Evolutionary conservation across 306 rosid genomes (phyloP), one percentile per base, ranked within the genome.

Genomic region (Begonia loranthoides): DNA sequence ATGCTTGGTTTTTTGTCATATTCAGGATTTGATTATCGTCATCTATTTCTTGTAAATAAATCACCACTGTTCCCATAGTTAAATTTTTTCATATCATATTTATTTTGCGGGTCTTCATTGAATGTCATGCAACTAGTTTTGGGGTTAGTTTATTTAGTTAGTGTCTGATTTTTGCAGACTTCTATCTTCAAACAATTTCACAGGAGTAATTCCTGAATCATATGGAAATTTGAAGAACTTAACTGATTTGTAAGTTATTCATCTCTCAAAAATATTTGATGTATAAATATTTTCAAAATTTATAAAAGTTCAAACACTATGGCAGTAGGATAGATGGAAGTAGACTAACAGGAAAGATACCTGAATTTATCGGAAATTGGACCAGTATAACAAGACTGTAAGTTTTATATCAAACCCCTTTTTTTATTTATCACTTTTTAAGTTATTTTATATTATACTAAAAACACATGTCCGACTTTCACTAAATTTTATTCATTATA

Each of bases 251-350:
- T 87, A 66, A 75, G 95, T 73, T 39, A 61, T 60, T 21, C 50
- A 54, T 41, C 5, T 28, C 36, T 28, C 28, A 5, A 10, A 41
- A 46, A 5, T 40, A 7, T 43, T 45, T 41, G 13, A 6, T 12
- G 3, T 50, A 9, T 9, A 41, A 0, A 19, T 15, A 19, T 10
- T 48, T 45, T 15, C 39, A 12, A 16, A 17, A 0, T 54, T 41
- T 41, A 47, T 24, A 10, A 68, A 70, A 28, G 36, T 45, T 46
- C 49, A 41, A 49, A 51, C 55, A 17, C 45, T 51, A 13, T 55
- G 13, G 72, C 77, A 82, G 96, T 69, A 64, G 80, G 70, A 75
- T 82, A 55, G 89, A 80, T 71, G 96, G 94, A 44, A 82, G 53
- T 69, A 59, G 45, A 40, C 55, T 87, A 56, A 68, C 87, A 0